Evolutionary conservation across 73 alveolate species (phyloP).

Genomic region (Paramecium caudatum): DNA sequence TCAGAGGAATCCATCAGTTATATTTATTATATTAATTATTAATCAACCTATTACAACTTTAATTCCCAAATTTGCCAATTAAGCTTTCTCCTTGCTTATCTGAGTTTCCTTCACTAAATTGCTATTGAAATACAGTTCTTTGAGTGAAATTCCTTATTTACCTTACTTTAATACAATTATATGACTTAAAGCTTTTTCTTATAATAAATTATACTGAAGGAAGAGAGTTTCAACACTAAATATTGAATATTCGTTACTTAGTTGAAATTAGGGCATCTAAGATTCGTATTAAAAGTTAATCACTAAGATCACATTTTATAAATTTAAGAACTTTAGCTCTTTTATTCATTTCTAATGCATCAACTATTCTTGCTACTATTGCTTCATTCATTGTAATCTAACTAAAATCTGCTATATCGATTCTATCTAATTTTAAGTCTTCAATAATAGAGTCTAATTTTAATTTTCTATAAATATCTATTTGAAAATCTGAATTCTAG

Average conservation of each 20-base stretch:
- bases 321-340: background rate
- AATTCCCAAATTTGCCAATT: conserved; percentile 36
- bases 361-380: background rate
- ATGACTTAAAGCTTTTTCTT: background rate
- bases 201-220: background rate
- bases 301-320: conserved; percentile 27
- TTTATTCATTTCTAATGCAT: background rate
- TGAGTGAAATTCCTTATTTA: background rate
- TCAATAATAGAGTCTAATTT: conserved; percentile 16
- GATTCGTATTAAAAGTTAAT: background rate
- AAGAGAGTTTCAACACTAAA: background rate
- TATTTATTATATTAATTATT: conserved; percentile 11
- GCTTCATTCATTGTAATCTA: conserved; percentile 14
- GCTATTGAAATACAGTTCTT: background rate
- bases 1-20: conserved; percentile 73
- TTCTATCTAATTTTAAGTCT: background rate
- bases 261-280: background rate
- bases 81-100: conserved; percentile 47
- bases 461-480: background rate
- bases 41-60: conserved; percentile 33
- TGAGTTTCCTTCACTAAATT: conserved; percentile 33
- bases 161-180: background rate
- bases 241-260: background rate
- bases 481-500: background rate
- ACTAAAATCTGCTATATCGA: conserved; percentile 44